These are phyloP conservation scores for Volvox reticuliferus DNA, from an alignment of 139 green algal species.

Conservation along the genomic window DNA sequence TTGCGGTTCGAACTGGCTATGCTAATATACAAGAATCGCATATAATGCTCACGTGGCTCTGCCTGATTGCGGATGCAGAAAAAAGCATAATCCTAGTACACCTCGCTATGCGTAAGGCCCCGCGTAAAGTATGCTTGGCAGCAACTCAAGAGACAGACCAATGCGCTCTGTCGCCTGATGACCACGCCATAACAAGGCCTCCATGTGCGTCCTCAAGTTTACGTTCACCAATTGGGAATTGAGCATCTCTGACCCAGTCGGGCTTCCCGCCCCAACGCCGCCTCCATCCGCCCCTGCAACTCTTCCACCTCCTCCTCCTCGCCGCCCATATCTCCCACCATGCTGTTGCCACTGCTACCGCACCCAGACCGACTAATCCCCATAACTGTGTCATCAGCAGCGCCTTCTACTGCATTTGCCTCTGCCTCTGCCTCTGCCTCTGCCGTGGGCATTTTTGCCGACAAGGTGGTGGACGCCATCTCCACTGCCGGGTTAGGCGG, in stretches of 20 bases:
- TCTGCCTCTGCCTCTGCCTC: not conserved
- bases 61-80: too few species aligned
- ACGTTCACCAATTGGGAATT: too few species aligned
- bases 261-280: not conserved
- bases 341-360: not conserved
- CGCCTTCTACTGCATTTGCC: not conserved
- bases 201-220: too few species aligned
- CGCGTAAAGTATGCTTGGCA: too few species aligned
- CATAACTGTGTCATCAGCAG: not conserved
- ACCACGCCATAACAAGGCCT: too few species aligned
- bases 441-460: not conserved
- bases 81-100: too few species aligned
- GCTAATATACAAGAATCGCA: too few species aligned
- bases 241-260: constrained; percentile 1
- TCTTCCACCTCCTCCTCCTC: not conserved
- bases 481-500: not conserved
- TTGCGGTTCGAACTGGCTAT: too few species aligned
- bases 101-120: too few species aligned
- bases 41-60: too few species aligned
- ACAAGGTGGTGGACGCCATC: not conserved
- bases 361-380: not conserved
- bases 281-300: not conserved
- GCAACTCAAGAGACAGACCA: too few species aligned
- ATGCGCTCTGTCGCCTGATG: too few species aligned
- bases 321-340: not conserved